Evolutionary conservation across 805 yeast genomes (phyloP), one percentile per base, ranked within the genome.

Genomic region (Wickerhamiella azymoides): DNA sequence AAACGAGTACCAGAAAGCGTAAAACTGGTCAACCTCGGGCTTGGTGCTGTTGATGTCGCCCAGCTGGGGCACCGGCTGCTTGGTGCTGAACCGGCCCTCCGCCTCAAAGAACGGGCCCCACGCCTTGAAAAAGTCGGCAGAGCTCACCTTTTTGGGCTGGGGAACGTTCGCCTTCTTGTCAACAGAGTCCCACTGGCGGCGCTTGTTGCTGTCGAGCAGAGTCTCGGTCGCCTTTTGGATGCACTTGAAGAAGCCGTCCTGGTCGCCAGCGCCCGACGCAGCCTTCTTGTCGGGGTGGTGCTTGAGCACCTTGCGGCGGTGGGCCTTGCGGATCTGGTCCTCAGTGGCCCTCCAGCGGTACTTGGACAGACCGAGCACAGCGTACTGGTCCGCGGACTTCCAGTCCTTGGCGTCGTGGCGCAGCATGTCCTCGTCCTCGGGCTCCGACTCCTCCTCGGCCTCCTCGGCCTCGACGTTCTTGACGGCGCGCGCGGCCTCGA

Each of bases 221-320:
- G 83, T 73, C 72, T 92, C 98, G 62, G 77, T 81, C 27, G 97
- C 94, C 72, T 92, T 92, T 71, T 92, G 98, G 60, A 92, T 88
- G 63, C 93, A 83, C 74, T 92, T 92, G 78, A 92, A 92, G 69
- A 92, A 89, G 10, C 92, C 95, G 65, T 92, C 98, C 68, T 84
- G 86, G 41, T 63, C 64, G 61, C 84, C 72, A 39, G 83, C 81
- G 53, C 94, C 95, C 50, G 77, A 64, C 45, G 89, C 95, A 58
- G 94, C 86, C 72, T 84, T 88, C 75, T 92, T 92, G 69, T 92
- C 98, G 54, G 98, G 98, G 66, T 92, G 98, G 66, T 89, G 96
- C 71, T 80, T 84, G 68, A 92, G 74, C 25, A 92, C 97, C 69
- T 85, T 93, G 65, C 80, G 81, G 74, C 98, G 81, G 74, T 89